phyloP scores from a whole-genome alignment of 306 rosid genomes.

The Vachellia pachyceras region DNA sequence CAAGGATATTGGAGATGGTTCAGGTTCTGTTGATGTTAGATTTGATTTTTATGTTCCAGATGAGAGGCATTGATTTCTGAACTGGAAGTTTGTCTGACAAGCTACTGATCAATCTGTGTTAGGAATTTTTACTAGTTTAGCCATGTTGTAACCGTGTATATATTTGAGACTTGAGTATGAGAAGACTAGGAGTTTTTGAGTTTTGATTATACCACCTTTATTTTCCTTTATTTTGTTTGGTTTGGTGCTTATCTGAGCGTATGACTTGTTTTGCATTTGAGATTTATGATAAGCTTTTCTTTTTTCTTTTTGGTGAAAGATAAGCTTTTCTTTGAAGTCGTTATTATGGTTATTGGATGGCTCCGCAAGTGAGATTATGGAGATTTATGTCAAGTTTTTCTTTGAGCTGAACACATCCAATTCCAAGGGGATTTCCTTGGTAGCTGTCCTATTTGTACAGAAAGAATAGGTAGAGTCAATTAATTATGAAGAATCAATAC shows the following conservation, averaged over 20 bases:
- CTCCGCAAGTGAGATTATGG: too few species aligned
- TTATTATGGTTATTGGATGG: background rate
- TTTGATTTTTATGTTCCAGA: slow-evolving; percentile 60
- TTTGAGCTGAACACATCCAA: too few species aligned
- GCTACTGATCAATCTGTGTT: background rate
- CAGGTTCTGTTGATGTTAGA: slow-evolving; percentile 74
- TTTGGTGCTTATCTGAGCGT: slow-evolving; percentile 29
- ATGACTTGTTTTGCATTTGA: slow-evolving; percentile 27
- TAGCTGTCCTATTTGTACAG: too few species aligned
- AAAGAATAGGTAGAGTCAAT: too few species aligned
- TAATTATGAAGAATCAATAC: too few species aligned
- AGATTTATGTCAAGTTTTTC: too few species aligned
- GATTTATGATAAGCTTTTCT: slow-evolving; percentile 24
- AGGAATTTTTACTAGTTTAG: slow-evolving; percentile 2
- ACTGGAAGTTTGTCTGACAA: background rate
- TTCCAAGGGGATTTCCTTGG: too few species aligned
- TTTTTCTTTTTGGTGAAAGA: slow-evolving; percentile 34
- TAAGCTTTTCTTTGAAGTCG: slow-evolving; percentile 26
- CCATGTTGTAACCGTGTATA: slow-evolving; percentile 32
- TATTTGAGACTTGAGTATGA: slow-evolving; percentile 39
- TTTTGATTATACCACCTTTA: slow-evolving; percentile 15
- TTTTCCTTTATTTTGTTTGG: slow-evolving; percentile 32
- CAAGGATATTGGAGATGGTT: slow-evolving; percentile 75
- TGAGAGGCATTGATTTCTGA: slow-evolving; percentile 43
- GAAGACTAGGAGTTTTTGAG: slow-evolving; percentile 38